Percentiles rank a stretch among this genome's conserved stretches.
Conservation (phyloP, 1,284 basidiomycete species). For the Irpex sp. region DNA sequence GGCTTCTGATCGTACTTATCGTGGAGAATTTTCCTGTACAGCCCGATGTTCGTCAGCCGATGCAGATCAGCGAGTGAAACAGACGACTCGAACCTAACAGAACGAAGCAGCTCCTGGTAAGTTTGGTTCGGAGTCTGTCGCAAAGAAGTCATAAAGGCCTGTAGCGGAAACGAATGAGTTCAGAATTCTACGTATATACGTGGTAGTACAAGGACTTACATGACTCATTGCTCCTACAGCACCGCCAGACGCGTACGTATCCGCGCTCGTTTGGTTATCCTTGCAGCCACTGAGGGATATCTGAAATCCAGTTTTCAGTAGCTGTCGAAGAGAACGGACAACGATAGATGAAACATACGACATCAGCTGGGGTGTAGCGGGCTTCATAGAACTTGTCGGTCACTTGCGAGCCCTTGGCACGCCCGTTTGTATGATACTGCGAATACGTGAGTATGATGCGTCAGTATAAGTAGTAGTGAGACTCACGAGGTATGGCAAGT, state of each 20-base stretch:
- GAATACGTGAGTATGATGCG: neutral
- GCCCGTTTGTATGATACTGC: slow-evolving; percentile 62
- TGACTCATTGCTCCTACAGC: slow-evolving; percentile 89
- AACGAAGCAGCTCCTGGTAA: slow-evolving; percentile 71
- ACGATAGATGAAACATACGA: slow-evolving; percentile 30
- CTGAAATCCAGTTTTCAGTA: slow-evolving; percentile 20
- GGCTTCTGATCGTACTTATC: slow-evolving; percentile 78
- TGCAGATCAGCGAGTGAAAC: neutral
- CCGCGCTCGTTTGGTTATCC: slow-evolving; percentile 91
- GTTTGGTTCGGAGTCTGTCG: slow-evolving; percentile 65
- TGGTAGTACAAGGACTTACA: slow-evolving; percentile 35
- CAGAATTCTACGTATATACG: neutral
- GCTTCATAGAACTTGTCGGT: slow-evolving; percentile 29
- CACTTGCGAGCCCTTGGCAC: slow-evolving; percentile 49
- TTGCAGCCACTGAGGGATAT: slow-evolving; percentile 90
- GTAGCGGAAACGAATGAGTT: neutral
- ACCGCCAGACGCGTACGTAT: slow-evolving; percentile 76
- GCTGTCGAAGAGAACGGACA: too few relatives aligned
- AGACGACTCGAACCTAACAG: slow-evolving; percentile 48
- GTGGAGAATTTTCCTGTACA: slow-evolving; percentile 44
- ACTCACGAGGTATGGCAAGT: slow-evolving; percentile 59
- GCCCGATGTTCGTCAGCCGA: neutral
- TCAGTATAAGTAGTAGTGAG: neutral
- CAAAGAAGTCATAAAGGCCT: slow-evolving; percentile 71
- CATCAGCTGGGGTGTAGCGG: slow-evolving; percentile 47